Evolutionary conservation across 768 basidiomycete species (phyloP), one percentile per base, ranked within the genome.

Genomic region (Mycena floridula): DNA sequence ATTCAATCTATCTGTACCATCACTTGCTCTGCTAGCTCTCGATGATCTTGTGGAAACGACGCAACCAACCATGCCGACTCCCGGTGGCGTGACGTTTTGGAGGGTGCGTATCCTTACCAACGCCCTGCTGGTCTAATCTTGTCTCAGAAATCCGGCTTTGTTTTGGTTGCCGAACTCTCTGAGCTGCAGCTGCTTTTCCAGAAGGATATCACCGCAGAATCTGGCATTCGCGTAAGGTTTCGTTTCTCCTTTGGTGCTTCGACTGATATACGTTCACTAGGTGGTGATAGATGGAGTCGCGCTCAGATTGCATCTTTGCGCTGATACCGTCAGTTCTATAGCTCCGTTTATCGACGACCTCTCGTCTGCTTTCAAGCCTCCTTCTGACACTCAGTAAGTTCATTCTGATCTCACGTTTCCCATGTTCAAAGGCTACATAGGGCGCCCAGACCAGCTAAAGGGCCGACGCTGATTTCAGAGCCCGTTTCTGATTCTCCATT

Each of bases 251-350:
- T n/a, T n/a, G n/a, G 2, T 13, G 7, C 25, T 35, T 7, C 22
- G 36, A 25, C 44, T 42, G 50, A 37, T 27, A n/a, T 25, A 40
- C 21, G 28, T 16, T 37, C 12, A 23, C 32, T 43, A 89, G 89
- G 62, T 86, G 20, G 53, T 63, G n/a, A 58, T 87, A 21, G 69
- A 80, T 42, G 70, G 64, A 12, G 63, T 79, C 26, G 65, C 63
- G 15, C 59, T 90, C 4, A 71, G 71, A 30, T 51, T 89, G 36
- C 82, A 85, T 56, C 68, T 89, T 21, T 89, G 87, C 55, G 89
- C 90, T 9, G 89, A 92, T 59, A 86, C 88, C 1, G 62, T 84
- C 44, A 62, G 69, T 6, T 76, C 78, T 1, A 61, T 91, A 23
- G 65, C 72, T 1, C 68, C 72, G 4, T 78, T 89, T 54, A 68